Base-by-base conservation (phyloP, 805 yeast genomes). In the Kuraishia floccosa region DNA sequence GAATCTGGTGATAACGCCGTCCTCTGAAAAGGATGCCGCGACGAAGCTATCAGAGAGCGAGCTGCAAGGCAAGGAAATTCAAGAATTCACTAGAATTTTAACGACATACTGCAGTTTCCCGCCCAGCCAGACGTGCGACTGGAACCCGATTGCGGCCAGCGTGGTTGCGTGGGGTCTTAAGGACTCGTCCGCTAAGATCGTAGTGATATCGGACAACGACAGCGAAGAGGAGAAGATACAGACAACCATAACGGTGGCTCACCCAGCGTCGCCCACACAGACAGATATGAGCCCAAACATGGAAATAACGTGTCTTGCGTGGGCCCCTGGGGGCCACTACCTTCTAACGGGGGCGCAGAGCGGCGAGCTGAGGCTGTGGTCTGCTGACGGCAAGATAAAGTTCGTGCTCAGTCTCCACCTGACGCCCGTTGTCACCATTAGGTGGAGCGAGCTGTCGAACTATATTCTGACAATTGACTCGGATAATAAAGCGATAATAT, bases 291-390 rank as follows among this genome's bases (percentile, higher is more conserved):
- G 6, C 9, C 13, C 33, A 3, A 36, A 43, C 25, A 45, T 44
- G 21, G 54, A 51, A 17, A 46, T 47, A 6, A 37, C 42, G 5
- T 19, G 13, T 12, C 33, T 68, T 3, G 39, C 71, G 7, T 84
- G 93, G 93, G 68, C 83, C 9, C 76, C 78, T 1, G 54, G 57
- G 32, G 94, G 94, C 0, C 58, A 67, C 25, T 41, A 63, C 10
- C 50, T 85, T 3, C 61, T 79, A 10, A 78, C 87, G 0, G 80
- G 76, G 3, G 64, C 76, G 2, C 71, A 65, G 33, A 65, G 65
- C 43, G 95, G 95, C 10, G 89, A 80, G 42, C 43, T 86, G 6
- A 56, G 89, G 34, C 58, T 82, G n/a, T 86, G 94, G 94, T 67
- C 76, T 8, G 60, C 69, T 0, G 77, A 72, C 28, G 94, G 94